Evolutionary conservation across 228 moss, liverwort and hornwort genomes (phyloP), one percentile per base, ranked within the genome.

Genomic region (Sphagnum fallax): DNA sequence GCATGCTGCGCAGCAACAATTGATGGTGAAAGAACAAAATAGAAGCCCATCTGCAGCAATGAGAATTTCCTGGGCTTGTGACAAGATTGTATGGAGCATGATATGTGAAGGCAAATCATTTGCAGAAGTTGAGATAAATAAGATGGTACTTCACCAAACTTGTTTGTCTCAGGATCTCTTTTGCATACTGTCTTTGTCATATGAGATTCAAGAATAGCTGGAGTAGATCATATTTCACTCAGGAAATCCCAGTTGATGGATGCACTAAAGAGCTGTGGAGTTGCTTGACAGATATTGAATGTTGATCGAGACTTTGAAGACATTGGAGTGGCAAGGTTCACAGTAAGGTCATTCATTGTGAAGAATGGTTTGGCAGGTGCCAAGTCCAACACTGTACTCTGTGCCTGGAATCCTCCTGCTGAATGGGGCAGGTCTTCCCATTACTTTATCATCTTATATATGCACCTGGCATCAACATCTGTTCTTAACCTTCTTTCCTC

Each of bases 21-120:
- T 97, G 74, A 93, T 87, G 89, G 93, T 89, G 73, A 97, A 97
- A 74, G 97, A 92, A 71, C 93, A 97, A 78, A 89, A 97, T 64
- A 91, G 83, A 76, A 84, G 89, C 78, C 91, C 97, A 52, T 82
- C 93, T 32, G 93, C 97, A 71, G 97, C 97, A 52, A 93, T 97
- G 91, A 84, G 93, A 16, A 93, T 97, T 75, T 97, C 93, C 64
- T 97, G 97, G 97, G 92, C 90, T 52, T 85, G 93, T 77, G 86
- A 87, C 75, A 90, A 97, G 70, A 88, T 97, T 78, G 93, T 86
- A 12, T 97, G 97, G 97, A 91, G 88, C 69, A 93, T 97, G 97
- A 91, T 93, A 66, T 91, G 97, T 75, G 97, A 97, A 73, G 97
- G 97, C 66, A 89, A 90, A 80, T 73, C 90, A 51, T 93, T 97